Conservation (phyloP, 139 green algal genomes). For the Coelastrella sp. region DNA sequence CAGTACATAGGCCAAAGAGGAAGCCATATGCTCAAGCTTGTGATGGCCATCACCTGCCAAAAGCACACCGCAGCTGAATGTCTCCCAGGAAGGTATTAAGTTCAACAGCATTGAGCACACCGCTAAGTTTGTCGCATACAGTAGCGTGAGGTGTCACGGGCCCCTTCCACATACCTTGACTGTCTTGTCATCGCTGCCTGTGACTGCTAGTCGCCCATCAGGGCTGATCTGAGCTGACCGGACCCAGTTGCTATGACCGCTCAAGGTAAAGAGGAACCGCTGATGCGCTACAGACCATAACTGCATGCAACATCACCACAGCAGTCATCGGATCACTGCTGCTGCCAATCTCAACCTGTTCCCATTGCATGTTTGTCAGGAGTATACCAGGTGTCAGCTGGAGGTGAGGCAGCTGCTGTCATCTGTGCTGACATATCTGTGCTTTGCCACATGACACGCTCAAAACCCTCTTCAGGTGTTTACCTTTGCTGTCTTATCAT, state of each 20-base stretch:
- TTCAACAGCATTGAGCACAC: too few relatives aligned
- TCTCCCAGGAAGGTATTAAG: too few relatives aligned
- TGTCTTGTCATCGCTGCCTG: slow-evolving; percentile 86
- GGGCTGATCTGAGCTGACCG: slow-evolving; percentile 77
- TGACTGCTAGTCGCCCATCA: slow-evolving; percentile 83
- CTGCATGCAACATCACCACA: slow-evolving; percentile 49
- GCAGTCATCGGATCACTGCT: not conserved
- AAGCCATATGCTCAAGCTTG: too few relatives aligned
- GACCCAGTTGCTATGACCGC: slow-evolving; percentile 92
- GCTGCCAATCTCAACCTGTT: too few relatives aligned
- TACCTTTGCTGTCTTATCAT: slow-evolving; percentile 94
- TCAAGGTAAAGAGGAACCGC: slow-evolving; percentile 84
- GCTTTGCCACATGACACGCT: not conserved
- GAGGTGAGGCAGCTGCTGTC: too few relatives aligned
- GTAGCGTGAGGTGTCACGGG: not conserved
- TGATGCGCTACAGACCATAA: slow-evolving; percentile 85
- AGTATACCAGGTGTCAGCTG: too few relatives aligned
- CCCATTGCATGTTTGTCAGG: too few relatives aligned
- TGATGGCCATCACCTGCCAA: too few relatives aligned
- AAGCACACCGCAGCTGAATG: too few relatives aligned
- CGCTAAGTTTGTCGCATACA: not conserved
- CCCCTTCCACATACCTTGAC: slow-evolving; percentile 51
- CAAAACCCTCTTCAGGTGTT: not conserved
- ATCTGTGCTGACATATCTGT: too few relatives aligned
- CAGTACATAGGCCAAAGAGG: not conserved